Percentiles rank a stretch among this genome's conserved stretches.
Conservation (phyloP, 176 grass and related monocot genomes). For the Cenchrus americanus region DNA sequence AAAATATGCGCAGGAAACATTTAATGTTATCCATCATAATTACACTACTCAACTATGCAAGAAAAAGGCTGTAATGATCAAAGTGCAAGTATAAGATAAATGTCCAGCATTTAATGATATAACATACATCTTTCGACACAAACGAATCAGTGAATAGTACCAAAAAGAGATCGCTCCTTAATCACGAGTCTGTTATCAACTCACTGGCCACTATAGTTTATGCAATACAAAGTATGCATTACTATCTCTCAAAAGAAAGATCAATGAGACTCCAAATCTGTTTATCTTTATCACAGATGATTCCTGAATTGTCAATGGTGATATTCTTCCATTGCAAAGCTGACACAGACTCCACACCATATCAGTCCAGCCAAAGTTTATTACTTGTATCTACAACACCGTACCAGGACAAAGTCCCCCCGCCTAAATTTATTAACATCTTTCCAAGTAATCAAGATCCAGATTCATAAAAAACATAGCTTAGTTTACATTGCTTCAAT, state of each 20-base stretch:
- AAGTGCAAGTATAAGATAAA: neutral
- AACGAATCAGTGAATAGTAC: neutral
- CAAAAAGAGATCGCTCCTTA: neutral
- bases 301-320: neutral
- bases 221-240: neutral
- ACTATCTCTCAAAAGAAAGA: neutral
- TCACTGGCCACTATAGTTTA: neutral
- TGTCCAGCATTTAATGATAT: neutral
- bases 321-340: conserved; percentile 30
- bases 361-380: neutral
- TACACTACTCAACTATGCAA: neutral
- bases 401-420: neutral
- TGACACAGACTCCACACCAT: neutral
- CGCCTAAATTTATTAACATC: neutral
- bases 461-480: conserved; percentile 7
- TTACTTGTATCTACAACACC: neutral
- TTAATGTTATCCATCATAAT: neutral
- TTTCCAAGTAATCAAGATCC: conserved; percentile 14
- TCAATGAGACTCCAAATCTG: neutral
- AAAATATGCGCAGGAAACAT: neutral
- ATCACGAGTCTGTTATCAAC: neutral
- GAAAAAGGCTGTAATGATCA: neutral
- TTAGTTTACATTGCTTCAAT: conserved; percentile 13
- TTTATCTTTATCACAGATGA: conserved; percentile 40
- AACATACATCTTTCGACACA: neutral